Percentiles rank a stretch among this genome's conserved stretches.
phyloP scores from a whole-genome alignment of 208 protist species.

The Acanthamoeba royreba region DNA sequence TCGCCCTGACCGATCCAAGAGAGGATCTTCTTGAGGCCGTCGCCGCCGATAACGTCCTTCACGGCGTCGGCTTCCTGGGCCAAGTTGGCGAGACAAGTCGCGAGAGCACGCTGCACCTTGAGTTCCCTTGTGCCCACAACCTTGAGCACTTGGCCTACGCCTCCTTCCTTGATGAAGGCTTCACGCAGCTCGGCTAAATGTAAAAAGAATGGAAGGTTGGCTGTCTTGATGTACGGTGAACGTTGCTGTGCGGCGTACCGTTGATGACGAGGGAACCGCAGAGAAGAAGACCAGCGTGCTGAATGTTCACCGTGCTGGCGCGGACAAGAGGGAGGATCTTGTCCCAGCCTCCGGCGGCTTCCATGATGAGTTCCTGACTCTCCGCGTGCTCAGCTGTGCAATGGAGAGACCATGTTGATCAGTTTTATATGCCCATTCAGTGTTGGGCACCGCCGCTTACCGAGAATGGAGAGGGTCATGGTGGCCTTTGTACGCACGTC shows the following conservation, averaged over 20 bases:
- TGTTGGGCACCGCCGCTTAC: too few species aligned
- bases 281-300: slow-evolving; percentile 15
- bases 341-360: not conserved
- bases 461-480: slow-evolving; percentile 22
- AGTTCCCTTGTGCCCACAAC: not conserved
- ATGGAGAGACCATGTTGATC: too few species aligned
- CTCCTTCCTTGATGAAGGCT: slow-evolving; percentile 20
- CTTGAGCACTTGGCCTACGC: not conserved
- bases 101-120: slow-evolving; percentile 9
- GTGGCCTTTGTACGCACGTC: not conserved
- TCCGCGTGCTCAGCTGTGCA: not conserved
- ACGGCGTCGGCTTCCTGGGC: slow-evolving; percentile 21
- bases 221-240: not conserved
- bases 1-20: not conserved
- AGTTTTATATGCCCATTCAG: too few species aligned
- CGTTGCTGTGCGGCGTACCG: not conserved
- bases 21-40: slow-evolving; percentile 22
- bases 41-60: not conserved
- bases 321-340: not conserved
- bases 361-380: not conserved
- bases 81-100: slow-evolving; percentile 33
- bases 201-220: not conserved
- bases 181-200: not conserved
- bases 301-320: not conserved
- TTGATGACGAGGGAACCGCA: slow-evolving; percentile 13